Evolutionary conservation across 2,329 filamentous ascomycete species (phyloP), one percentile per base, ranked within the genome.

Genomic region (Diaporthe sp.): DNA sequence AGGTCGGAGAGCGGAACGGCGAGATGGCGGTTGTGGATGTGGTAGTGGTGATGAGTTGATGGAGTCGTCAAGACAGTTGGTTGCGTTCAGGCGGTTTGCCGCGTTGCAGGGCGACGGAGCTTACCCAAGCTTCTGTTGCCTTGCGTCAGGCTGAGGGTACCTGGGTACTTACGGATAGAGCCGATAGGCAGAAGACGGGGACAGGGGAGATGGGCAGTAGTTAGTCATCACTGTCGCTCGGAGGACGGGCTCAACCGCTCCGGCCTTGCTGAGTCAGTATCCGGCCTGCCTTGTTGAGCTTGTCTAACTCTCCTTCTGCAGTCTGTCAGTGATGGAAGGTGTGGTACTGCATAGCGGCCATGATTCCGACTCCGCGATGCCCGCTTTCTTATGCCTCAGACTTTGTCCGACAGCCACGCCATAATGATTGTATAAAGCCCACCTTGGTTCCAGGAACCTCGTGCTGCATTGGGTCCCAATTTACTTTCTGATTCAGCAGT

Each of bases 91-190:
- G 51, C 58, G 44, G 53, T 67, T 73, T 58, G 67, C 62, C 61
- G 62, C 72, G 70, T 68, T 72, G 69, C 59, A 61, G 67, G 51
- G 70, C 61, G 61, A 39, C 72, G 25, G 79, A 83, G 82, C 82
- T 83, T 83, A 83, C 82, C 79, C 82, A 83, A 83, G 81, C 82
- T 83, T 77, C 80, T 81, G 82, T 78, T 83, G 82, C 82, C 82
- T 83, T 83, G 81, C 77, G 73, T 51, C 61, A 74, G 72, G 72
- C 61, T 70, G 42, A 44, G 31, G 28, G 55, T 58, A 42, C 37
- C 61, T 72, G 70, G 61, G 53, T 53, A 69, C 67, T 31, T 65
- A 19, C 58, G 58, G 58, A 62, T 62, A 53, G 31, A 17, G 28
- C 59, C 10, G 39, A 13, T 19, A 8, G 51, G 42, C 42, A 31